Percentiles rank a stretch among this genome's conserved stretches.
phyloP scores from a whole-genome alignment of 768 basidiomycete genomes.

The Mrakia frigida region DNA sequence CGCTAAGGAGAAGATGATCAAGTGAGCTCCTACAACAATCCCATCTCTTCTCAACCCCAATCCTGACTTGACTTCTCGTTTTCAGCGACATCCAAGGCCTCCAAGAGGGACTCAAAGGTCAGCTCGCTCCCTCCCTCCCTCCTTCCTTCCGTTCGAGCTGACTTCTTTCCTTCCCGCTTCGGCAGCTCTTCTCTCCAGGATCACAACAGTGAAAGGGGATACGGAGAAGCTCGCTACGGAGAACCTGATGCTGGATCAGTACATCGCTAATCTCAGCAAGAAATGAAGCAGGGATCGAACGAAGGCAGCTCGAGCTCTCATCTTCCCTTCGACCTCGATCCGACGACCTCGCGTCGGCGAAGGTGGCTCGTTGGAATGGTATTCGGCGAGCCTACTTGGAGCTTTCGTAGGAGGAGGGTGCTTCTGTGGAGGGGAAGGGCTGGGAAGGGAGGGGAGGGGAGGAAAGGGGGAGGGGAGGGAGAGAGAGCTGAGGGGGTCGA shows the following conservation, averaged over 20 bases:
- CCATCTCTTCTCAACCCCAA: not conserved
- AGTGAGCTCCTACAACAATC: not conserved
- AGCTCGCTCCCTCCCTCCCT: not conserved
- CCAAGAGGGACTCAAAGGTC: slow-evolving; percentile 28
- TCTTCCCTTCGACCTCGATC: not conserved
- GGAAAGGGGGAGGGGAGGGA: no score
- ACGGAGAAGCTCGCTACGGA: slow-evolving; percentile 30
- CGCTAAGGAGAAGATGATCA: slow-evolving; percentile 30
- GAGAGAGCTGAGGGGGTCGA: no score
- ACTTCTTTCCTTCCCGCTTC: not conserved
- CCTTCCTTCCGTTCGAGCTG: not conserved
- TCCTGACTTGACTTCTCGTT: not conserved
- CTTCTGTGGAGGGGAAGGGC: no score
- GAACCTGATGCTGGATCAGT: slow-evolving; percentile 29
- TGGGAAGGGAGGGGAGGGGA: no score
- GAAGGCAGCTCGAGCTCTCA: not conserved
- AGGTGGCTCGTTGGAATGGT: no score
- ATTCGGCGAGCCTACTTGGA: no score
- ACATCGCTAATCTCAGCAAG: slow-evolving; percentile 29
- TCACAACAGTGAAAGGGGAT: slow-evolving; percentile 18
- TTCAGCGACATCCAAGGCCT: slow-evolving; percentile 21
- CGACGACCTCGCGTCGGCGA: no score
- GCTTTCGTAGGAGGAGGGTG: no score
- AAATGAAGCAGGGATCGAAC: not conserved
- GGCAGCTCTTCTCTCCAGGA: slow-evolving; percentile 26